Conservation (phyloP, 352 stramenopile genomes). For the Phytophthora fragariae region DNA sequence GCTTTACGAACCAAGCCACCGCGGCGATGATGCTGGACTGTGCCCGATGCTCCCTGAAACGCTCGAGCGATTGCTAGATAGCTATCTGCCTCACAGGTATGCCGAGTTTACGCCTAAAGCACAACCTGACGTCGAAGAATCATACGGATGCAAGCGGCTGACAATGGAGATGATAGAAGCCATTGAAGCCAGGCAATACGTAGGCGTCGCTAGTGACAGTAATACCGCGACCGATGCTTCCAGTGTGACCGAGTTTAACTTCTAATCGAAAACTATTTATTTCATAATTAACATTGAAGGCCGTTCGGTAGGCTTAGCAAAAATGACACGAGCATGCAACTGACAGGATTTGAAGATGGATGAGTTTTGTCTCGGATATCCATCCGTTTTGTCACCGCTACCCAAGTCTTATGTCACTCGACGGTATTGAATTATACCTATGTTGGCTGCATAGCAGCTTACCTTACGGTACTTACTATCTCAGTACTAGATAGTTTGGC, state of each 20-base stretch:
- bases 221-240: neutral
- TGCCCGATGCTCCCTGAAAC: neutral
- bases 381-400: too few species aligned
- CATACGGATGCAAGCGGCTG: neutral
- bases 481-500: too few species aligned
- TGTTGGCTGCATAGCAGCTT: too few species aligned
- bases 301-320: too few species aligned
- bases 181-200: neutral
- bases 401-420: too few species aligned
- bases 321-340: too few species aligned
- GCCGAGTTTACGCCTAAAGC: neutral
- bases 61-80: neutral
- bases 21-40: neutral
- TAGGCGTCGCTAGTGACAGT: neutral
- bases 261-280: neutral
- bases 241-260: neutral
- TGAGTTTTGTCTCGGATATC: too few species aligned
- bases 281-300: neutral
- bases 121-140: neutral
- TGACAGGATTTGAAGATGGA: too few species aligned
- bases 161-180: neutral
- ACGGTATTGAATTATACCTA: too few species aligned
- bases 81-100: neutral
- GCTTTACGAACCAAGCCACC: neutral
- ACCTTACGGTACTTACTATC: too few species aligned